Conservation (phyloP, 768 basidiomycete species). For the Trametes elegans region DNA sequence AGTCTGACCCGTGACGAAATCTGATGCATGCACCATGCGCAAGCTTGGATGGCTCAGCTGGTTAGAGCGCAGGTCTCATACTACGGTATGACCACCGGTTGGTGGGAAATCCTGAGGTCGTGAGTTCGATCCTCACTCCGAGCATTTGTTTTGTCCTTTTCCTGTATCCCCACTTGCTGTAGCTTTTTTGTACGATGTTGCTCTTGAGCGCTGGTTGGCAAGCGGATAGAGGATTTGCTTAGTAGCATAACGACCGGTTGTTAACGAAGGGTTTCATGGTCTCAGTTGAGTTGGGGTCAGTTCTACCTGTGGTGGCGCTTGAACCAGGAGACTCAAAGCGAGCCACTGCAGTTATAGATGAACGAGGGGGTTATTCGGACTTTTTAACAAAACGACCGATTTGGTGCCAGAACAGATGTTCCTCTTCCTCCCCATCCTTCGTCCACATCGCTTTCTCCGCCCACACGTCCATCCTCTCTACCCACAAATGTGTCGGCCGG, state of each 20-base stretch:
- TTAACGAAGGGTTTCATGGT: no score
- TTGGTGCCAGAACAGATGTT: conserved; percentile 59
- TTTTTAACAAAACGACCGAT: conserved; percentile 56
- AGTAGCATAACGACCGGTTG: no score
- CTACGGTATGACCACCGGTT: not conserved
- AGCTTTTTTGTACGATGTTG: no score
- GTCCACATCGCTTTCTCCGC: conserved; percentile 43
- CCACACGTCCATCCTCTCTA: conserved; percentile 50
- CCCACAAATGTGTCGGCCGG: conserved; percentile 48
- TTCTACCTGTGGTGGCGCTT: no score
- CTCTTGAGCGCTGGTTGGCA: no score
- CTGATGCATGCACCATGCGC: no score
- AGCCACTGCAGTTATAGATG: not conserved
- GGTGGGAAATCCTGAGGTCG: conserved; percentile 12
- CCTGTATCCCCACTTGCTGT: not conserved
- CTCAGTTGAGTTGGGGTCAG: no score
- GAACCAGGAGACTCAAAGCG: no score
- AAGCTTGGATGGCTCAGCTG: conserved; percentile 10
- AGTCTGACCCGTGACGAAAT: no score
- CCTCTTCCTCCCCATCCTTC: conserved; percentile 51
- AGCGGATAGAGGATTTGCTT: no score
- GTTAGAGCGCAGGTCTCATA: conserved; percentile 14
- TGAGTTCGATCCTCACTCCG: conserved; percentile 13
- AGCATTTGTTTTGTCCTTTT: not conserved
- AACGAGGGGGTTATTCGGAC: not conserved